Percentiles rank a stretch among this genome's conserved stretches.
phyloP scores from a whole-genome alignment of 2,329 filamentous ascomycete genomes.

The Furcasterigmium sp. region DNA sequence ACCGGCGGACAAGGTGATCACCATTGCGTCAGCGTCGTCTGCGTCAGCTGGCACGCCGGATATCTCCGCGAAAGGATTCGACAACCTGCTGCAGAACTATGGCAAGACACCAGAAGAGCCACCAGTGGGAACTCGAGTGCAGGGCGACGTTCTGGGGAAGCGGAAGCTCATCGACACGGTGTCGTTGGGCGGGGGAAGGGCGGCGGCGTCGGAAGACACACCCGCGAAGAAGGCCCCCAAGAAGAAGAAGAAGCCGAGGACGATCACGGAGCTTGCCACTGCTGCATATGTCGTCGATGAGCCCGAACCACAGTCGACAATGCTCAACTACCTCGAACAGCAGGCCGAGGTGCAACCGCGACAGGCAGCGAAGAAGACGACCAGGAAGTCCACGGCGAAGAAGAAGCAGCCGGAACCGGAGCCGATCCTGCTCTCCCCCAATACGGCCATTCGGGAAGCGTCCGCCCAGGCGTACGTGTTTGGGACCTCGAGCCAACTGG shows the following conservation, averaged over 20 bases:
- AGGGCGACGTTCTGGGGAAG: slow-evolving; percentile 38
- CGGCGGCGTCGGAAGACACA: slow-evolving; percentile 2
- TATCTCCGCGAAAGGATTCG: slow-evolving; percentile 29
- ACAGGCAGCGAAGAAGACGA: slow-evolving; percentile 24
- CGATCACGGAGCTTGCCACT: slow-evolving; percentile 73
- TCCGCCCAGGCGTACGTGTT: slow-evolving; percentile 73
- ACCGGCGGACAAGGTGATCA: slow-evolving; percentile 28
- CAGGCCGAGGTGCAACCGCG: slow-evolving; percentile 19
- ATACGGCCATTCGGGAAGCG: slow-evolving; percentile 60
- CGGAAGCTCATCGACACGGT: slow-evolving; percentile 52
- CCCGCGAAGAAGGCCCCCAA: slow-evolving; percentile 30
- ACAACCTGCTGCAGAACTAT: slow-evolving; percentile 36
- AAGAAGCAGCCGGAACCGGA: slow-evolving; percentile 31
- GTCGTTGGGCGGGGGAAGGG: slow-evolving; percentile 22
- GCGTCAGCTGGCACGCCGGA: slow-evolving; percentile 8
- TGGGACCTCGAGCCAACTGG: slow-evolving; percentile 80
- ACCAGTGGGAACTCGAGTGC: slow-evolving; percentile 11
- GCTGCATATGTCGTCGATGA: slow-evolving; percentile 54
- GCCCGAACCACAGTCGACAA: slow-evolving; percentile 19
- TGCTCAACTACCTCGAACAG: slow-evolving; percentile 40
- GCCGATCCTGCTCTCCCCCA: slow-evolving; percentile 60
- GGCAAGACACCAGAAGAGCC: slow-evolving; percentile 17
- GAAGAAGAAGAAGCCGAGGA: slow-evolving; percentile 67
- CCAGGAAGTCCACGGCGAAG: slow-evolving; percentile 22
- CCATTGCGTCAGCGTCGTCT: slow-evolving; percentile 23